A percentile compares a stretch with the other conserved stretches of the same genome.
Conservation (phyloP, 441 rosid genomes). For the Cnidoscolus chayamansa region DNA sequence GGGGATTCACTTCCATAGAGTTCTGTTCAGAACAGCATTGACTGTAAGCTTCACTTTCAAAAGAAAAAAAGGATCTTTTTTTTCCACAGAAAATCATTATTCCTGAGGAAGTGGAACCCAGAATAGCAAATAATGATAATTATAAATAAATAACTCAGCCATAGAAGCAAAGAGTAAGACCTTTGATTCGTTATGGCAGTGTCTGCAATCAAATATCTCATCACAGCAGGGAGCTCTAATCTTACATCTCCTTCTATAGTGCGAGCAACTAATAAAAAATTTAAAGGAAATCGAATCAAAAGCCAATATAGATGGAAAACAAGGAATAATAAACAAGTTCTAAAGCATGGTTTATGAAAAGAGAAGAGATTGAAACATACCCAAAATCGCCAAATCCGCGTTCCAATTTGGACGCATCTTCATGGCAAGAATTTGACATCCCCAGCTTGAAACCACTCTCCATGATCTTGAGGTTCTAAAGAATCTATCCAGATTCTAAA, state of each 20-base stretch:
- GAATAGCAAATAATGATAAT: neutral
- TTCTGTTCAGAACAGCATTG: constrained; percentile 25
- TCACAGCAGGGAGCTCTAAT: constrained; percentile 27
- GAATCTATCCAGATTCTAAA: neutral
- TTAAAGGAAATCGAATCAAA: too few relatives aligned
- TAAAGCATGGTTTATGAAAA: neutral
- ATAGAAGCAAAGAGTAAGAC: constrained; percentile 18
- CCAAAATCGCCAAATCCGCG: constrained; percentile 37
- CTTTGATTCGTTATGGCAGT: constrained; percentile 58
- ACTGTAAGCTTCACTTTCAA: neutral
- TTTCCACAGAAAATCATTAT: neutral
- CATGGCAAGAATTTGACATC: constrained; percentile 18
- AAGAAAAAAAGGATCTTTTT: neutral
- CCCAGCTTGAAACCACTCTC: constrained; percentile 12
- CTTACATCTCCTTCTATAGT: constrained; percentile 51
- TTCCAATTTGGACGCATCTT: constrained; percentile 22
- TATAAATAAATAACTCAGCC: neutral
- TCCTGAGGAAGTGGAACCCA: too few relatives aligned
- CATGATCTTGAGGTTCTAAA: constrained; percentile 10
- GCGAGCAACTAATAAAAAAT: constrained; percentile 40
- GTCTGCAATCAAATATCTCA: constrained; percentile 56
- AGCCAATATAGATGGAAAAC: neutral
- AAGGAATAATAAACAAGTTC: neutral
- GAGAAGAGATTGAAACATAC: constrained; percentile 20
- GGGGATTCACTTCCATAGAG: constrained; percentile 36